These are phyloP conservation scores for Rubroboletus satanas DNA, from an alignment of 768 basidiomycete species.

Conservation along the genomic window DNA sequence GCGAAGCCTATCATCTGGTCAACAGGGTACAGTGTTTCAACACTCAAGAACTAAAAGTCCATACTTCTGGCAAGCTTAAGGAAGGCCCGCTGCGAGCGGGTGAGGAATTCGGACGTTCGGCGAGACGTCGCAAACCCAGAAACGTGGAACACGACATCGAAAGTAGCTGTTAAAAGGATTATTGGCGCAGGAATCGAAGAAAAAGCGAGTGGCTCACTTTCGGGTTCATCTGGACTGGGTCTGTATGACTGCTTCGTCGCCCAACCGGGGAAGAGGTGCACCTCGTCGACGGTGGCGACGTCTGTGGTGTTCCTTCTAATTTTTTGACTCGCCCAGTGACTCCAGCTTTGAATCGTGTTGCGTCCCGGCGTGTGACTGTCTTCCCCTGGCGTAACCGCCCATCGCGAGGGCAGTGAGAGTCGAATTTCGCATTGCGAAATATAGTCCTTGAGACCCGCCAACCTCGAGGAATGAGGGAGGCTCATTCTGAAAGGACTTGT, in stretches of 20 bases:
- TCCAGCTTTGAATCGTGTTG: conserved; percentile 43
- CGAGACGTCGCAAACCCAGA: conserved; percentile 73
- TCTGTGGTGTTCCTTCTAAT: conserved; percentile 33
- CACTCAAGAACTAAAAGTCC: not conserved
- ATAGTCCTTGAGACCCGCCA: conserved; percentile 46
- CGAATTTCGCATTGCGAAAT: conserved; percentile 42
- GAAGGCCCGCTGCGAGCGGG: conserved; percentile 74
- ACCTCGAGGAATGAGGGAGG: conserved; percentile 30
- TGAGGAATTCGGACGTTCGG: conserved; percentile 54
- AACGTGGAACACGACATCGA: conserved; percentile 68
- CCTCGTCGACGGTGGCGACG: conserved; percentile 37
- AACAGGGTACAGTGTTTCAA: not conserved
- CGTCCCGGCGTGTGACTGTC: conserved; percentile 18
- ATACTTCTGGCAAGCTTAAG: conserved; percentile 74
- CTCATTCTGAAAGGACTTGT: conserved; percentile 22
- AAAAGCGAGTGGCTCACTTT: conserved; percentile 15
- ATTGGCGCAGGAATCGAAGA: not conserved
- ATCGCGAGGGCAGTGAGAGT: conserved; percentile 20
- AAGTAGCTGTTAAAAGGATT: conserved; percentile 39
- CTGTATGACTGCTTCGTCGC: conserved; percentile 52
- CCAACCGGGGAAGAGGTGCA: conserved; percentile 79
- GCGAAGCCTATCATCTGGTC: conserved; percentile 55
- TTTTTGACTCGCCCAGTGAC: conserved; percentile 63
- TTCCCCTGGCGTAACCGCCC: conserved; percentile 19
- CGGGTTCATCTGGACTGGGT: conserved; percentile 21